Conservation (phyloP, 2,329 filamentous ascomycete genomes). For the Tolypocladium ovalisporum region DNA sequence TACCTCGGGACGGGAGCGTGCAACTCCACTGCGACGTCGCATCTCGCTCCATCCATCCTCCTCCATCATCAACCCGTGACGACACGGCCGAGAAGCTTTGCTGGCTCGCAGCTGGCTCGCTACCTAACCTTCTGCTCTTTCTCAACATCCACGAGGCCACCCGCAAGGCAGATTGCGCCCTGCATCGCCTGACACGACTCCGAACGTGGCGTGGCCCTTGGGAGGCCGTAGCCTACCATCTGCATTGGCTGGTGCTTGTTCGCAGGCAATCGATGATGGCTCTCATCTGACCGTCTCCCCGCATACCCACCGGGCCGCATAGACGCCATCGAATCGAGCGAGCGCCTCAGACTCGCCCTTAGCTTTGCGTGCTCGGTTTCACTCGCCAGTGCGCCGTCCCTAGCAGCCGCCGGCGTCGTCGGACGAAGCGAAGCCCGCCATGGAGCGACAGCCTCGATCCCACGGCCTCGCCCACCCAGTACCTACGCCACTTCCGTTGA, state of each 20-base stretch:
- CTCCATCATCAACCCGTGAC: neutral
- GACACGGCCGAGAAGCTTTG: neutral
- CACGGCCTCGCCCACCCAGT: neutral
- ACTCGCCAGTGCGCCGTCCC: neutral
- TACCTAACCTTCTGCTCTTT: neutral
- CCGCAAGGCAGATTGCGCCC: neutral
- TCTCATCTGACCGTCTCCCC: neutral
- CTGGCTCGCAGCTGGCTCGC: neutral
- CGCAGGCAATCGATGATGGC: neutral
- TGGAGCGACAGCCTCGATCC: conserved; percentile 1
- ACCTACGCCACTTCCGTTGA: conserved; percentile 8
- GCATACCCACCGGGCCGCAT: neutral
- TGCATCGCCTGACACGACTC: neutral
- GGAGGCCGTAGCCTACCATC: neutral
- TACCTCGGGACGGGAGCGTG: too few relatives aligned
- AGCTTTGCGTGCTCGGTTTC: neutral
- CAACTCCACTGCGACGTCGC: neutral
- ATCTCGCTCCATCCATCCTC: neutral
- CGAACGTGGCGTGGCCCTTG: neutral
- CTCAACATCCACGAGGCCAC: neutral
- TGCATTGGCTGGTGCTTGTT: neutral
- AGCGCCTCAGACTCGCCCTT: neutral
- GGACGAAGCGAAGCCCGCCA: neutral
- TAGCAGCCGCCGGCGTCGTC: neutral
- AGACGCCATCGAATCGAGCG: neutral